Evolutionary conservation across 306 rosid species (phyloP), one percentile per base, ranked within the genome.

Genomic region (Abrus precatorius): DNA sequence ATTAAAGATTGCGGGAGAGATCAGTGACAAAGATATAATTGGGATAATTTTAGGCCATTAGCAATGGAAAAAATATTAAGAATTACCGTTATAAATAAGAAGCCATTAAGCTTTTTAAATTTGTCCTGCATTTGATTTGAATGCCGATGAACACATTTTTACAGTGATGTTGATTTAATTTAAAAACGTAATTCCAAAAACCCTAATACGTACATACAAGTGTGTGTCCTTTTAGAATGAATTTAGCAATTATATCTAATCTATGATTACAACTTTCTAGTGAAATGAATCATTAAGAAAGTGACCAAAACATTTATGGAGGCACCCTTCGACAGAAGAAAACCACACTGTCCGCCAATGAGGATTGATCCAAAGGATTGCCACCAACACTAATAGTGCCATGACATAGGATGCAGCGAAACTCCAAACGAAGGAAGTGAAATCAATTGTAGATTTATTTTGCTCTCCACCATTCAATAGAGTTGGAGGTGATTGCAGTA

Each of bases 281-380:
- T 7, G 7, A 9, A 63, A 63, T 1, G 14, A 5, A 65, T 65
- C 34, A 3, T 65, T 27, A 52, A 65, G 52, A 68, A 50, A 29
- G 11, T 30, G 44, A 65, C 82, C 75, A 66, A 69, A 9, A 3
- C 70, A 79, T 20, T 56, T 47, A 57, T 9, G 28, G 53, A 79
- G 49, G 14, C 77, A 79, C 4, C 1, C 45, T 6, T 14, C 13
- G 0, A 79, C 52, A 59, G n/a, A 68, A 69, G 44, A 68, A 47
- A 79, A 57, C 83, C 83, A 79, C 1, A 0, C 2, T 53, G n/a
- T 43, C 3, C 69, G 36, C 76, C 76, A 69, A 3, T 34, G 3
- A 69, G 77, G 83, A 9, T 57, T 69, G 62, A 79, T 57, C 60
- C 83, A 56, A 33, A 79, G 62, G 9, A 69, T 14, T 44, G 50